Base-by-base conservation (phyloP, 2,329 filamentous ascomycete genomes). In the Camillea tinctor region DNA sequence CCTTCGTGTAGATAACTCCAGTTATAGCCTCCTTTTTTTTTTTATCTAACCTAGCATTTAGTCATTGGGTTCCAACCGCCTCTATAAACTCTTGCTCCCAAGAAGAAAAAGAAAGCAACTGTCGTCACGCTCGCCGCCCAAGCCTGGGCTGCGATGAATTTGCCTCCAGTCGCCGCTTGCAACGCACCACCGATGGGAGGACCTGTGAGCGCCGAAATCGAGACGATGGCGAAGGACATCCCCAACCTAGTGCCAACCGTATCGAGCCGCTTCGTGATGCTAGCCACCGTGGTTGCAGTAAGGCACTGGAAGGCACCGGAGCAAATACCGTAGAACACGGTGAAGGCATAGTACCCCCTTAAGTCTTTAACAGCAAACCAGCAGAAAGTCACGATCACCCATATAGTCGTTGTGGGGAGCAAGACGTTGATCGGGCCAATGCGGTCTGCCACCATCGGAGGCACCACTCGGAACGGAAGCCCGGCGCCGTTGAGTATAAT, bases 401-500 rank as follows among this genome's bases (percentile, higher is more conserved):
- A 77, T 0, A 69, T 50, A 0, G 67, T 57, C 2, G 66, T 61
- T 1, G 75, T 64, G 0, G 70, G 69, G 6, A 69, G 61, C 24
- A 77, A 71, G 2, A 76, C 69, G 44, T 77, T 78, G 1, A 79
- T 50, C 0, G 74, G 71, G 0, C 76, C 76, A 20, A 76, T 62
- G 17, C 69, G 66, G 58, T 77, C 75, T 0, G 76, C 73, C 3
- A 77, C 40, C 4, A 77, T 65, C 0, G 76, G 76, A 1, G 74
- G 68, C 11, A 76, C 52, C 15, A 77, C 67, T n/a, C 76, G 73
- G 44, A 74, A 72, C 4, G 76, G 68, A 17, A 78, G 65, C 6
- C 76, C 76, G 2, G 74, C 73, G 7, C 74, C 76, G 60, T 79
- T 79, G 64, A 79, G 70, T 11, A 78, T 68, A 6, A 77, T 75